These are phyloP conservation scores for Dimocarpus longan DNA, from an alignment of 345 rosid genomes.

Conservation along the genomic window DNA sequence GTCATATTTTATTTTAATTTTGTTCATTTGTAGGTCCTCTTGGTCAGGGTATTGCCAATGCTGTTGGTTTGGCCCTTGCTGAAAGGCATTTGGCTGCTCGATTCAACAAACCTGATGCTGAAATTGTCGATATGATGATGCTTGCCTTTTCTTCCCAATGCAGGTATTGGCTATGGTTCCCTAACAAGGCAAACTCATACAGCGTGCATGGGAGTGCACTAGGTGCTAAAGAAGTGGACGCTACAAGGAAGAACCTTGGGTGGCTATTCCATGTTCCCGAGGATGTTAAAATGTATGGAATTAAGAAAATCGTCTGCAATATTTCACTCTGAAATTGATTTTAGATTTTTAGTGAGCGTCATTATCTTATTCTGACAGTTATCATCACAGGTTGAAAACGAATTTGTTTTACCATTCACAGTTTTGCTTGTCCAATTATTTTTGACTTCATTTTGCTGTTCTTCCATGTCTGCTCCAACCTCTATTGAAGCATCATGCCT, in stretches of 20 bases:
- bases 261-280: no score
- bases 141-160: no score
- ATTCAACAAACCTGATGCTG: conserved; percentile 73
- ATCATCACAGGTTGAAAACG: not conserved
- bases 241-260: no score
- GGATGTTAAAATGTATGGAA: no score
- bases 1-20: not conserved
- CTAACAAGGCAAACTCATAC: no score
- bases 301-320: no score
- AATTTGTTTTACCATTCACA: not conserved
- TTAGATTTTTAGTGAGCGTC: no score
- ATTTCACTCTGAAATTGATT: no score
- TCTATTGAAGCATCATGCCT: conserved; percentile 16
- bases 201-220: no score
- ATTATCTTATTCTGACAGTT: no score
- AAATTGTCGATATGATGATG: conserved; percentile 51
- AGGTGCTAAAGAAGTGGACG: no score
- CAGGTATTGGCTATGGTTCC: no score
- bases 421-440: conserved; percentile 3
- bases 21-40: conserved; percentile 64
- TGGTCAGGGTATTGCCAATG: conserved; percentile 90
- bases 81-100: conserved; percentile 93
- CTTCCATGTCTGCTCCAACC: conserved; percentile 13
- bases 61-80: conserved; percentile 91
- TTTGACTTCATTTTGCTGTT: conserved; percentile 7